Evolutionary conservation across 108 stramenopile genomes (phyloP).

Genomic region (Parmales sp.): DNA sequence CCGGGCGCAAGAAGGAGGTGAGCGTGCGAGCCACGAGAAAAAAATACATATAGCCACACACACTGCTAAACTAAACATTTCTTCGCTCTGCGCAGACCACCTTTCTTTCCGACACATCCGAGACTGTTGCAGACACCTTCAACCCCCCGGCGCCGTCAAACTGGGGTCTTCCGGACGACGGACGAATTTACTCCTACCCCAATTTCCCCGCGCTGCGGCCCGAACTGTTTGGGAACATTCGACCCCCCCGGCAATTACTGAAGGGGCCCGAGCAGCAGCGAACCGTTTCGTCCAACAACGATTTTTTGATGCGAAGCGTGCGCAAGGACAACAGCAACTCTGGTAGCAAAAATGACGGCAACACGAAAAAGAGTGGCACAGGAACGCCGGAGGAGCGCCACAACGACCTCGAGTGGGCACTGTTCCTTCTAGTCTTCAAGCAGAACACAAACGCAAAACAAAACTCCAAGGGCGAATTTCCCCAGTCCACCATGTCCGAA

Average conservation of each 20-base stretch:
- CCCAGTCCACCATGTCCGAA: background rate
- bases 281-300: background rate
- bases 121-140: slow-evolving; percentile 21
- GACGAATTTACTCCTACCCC: background rate
- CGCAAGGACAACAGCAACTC: background rate
- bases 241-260: background rate
- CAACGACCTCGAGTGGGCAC: slow-evolving; percentile 8
- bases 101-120: slow-evolving; percentile 30
- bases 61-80: background rate
- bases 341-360: background rate
- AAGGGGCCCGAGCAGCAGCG: slow-evolving; percentile 6
- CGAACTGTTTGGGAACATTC: background rate
- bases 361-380: no score
- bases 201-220: background rate
- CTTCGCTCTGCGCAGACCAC: slow-evolving; percentile 15
- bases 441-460: background rate
- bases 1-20: slow-evolving; percentile 17
- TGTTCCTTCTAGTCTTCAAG: background rate
- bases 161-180: slow-evolving; percentile 13
- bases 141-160: slow-evolving; percentile 16
- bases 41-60: no score
- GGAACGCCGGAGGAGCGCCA: background rate
- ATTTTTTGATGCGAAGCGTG: background rate
- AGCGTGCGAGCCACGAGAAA: no score
- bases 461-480: background rate